A percentile compares a stretch with the other conserved stretches of the same genome.
Evolutionary conservation across 345 rosid species (phyloP).

Genomic region (Rhizophora mangle): DNA sequence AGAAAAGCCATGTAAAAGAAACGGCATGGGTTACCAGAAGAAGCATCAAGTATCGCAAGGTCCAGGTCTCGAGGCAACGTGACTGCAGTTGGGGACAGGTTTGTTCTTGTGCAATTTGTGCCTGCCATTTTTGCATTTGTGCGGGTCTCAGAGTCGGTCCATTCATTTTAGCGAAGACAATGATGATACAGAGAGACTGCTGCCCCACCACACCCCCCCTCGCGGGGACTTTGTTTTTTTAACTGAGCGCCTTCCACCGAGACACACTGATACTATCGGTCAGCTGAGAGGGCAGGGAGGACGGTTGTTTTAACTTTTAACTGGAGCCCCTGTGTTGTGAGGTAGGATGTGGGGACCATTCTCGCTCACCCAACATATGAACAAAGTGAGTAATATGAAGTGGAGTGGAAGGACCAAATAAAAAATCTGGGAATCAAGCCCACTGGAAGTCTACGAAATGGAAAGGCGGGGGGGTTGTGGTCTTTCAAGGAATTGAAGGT

Average conservation of each 20-base stretch:
- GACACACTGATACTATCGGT: neutral
- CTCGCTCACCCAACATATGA: too few species aligned
- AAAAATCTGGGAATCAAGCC: too few species aligned
- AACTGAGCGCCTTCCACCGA: neutral
- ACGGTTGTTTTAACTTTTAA: too few species aligned
- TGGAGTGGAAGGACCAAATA: too few species aligned
- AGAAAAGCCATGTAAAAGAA: neutral
- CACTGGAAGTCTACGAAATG: too few species aligned
- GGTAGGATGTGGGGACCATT: too few species aligned
- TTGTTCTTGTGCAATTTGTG: neutral
- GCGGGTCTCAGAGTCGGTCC: slow-evolving; percentile 7
- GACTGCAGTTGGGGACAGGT: slow-evolving; percentile 16
- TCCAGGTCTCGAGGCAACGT: slow-evolving; percentile 24
- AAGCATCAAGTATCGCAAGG: neutral
- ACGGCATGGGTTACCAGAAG: neutral
- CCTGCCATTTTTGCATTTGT: neutral
- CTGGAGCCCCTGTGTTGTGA: too few species aligned
- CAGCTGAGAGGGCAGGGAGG: neutral
- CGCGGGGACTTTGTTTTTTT: too few species aligned
- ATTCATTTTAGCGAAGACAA: slow-evolving; percentile 9
- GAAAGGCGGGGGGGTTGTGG: too few species aligned
- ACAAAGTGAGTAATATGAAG: too few species aligned
- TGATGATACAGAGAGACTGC: slow-evolving; percentile 7
- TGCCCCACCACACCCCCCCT: too few species aligned
- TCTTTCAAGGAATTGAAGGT: too few species aligned